Evolutionary conservation across 208 protist genomes (phyloP).

Genomic region (Trypanosomatidae sp.): DNA sequence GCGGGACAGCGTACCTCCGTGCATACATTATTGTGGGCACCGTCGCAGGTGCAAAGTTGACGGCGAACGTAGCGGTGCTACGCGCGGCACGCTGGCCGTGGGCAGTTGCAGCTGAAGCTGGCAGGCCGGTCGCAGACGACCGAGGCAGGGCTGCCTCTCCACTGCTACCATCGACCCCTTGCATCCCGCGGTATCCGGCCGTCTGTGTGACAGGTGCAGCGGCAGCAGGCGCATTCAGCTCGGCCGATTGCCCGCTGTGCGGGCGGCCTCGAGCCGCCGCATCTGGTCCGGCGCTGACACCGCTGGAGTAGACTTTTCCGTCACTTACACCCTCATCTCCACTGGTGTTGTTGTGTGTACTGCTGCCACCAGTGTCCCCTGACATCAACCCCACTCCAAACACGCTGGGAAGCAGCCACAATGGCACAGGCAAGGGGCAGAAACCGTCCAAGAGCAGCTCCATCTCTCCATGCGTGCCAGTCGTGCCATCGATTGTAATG

Average conservation of each 20-base stretch:
- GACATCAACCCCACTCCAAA: constrained; percentile 10
- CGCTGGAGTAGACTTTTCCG: not conserved
- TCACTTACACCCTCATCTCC: not conserved
- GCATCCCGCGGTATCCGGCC: not conserved
- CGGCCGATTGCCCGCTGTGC: not conserved
- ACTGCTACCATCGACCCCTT: not conserved
- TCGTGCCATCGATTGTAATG: constrained; percentile 1
- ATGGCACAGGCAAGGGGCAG: constrained; percentile 35
- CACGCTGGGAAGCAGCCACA: constrained; percentile 35
- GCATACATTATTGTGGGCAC: constrained; percentile 22
- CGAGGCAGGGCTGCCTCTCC: constrained; percentile 1
- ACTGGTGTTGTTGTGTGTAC: not conserved
- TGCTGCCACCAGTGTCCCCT: not conserved
- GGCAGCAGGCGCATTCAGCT: not conserved
- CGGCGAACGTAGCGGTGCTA: not conserved
- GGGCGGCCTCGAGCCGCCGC: constrained; percentile 2
- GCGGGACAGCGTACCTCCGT: constrained; percentile 14
- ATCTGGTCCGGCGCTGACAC: not conserved
- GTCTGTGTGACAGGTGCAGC: not conserved
- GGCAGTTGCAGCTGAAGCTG: not conserved
- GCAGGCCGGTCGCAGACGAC: not conserved
- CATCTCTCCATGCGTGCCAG: constrained; percentile 16
- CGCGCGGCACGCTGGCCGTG: not conserved
- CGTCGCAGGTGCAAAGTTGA: not conserved
- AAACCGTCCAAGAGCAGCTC: constrained; percentile 25